A percentile compares a stretch with the other conserved stretches of the same genome.
Conservation (phyloP, 2,329 filamentous ascomycete species). For the Arthrobotrys sphaeroides region DNA sequence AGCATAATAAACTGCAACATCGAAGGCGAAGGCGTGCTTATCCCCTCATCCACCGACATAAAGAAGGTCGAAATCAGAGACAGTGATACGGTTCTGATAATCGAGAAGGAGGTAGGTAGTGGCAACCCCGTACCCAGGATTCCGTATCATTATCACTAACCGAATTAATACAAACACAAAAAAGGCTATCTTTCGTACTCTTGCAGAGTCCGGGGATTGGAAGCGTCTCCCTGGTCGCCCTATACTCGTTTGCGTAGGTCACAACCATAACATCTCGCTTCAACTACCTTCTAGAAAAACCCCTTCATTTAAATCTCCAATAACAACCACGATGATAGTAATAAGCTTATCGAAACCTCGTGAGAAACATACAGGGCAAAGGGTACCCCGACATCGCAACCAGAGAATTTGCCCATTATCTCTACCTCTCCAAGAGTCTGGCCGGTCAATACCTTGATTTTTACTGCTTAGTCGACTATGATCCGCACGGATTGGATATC, state of each 20-base stretch:
- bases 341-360: slow-evolving; percentile 12
- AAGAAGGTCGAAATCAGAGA: slow-evolving; percentile 65
- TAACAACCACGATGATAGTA: background rate
- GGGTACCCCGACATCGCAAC: slow-evolving; percentile 82
- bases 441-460: slow-evolving; percentile 66
- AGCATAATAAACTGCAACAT: slow-evolving; percentile 61
- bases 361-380: slow-evolving; percentile 72
- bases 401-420: slow-evolving; percentile 69
- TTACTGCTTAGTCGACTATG: slow-evolving; percentile 75
- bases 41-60: slow-evolving; percentile 68
- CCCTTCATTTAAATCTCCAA: background rate
- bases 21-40: slow-evolving; percentile 65
- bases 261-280: slow-evolving; percentile 7
- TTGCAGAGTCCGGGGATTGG: slow-evolving; percentile 51
- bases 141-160: slow-evolving; percentile 19
- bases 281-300: slow-evolving; percentile 9
- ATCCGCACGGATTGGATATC: slow-evolving; percentile 79
- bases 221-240: slow-evolving; percentile 23
- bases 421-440: slow-evolving; percentile 65
- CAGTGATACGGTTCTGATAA: slow-evolving; percentile 73
- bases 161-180: background rate
- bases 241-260: slow-evolving; percentile 54
- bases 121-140: slow-evolving; percentile 40
- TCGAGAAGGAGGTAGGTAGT: slow-evolving; percentile 80
- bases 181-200: slow-evolving; percentile 44